Conservation (phyloP, 768 basidiomycete genomes). For the Trametes meyenii region DNA sequence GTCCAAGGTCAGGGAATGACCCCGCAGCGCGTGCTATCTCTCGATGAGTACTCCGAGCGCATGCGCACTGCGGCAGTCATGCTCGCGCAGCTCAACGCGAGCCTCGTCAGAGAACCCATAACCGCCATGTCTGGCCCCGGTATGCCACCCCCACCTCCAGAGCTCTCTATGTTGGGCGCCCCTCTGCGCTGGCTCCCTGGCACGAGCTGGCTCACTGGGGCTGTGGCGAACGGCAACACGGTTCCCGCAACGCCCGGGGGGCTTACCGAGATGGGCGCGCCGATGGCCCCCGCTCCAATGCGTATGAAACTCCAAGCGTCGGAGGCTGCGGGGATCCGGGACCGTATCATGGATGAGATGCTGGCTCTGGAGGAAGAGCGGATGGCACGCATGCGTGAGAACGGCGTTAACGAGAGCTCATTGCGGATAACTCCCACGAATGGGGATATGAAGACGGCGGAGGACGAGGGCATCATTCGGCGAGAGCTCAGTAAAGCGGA, state of each 20-base stretch:
- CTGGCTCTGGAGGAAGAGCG: constrained; percentile 93
- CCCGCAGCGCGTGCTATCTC: constrained; percentile 51
- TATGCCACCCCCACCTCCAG: constrained; percentile 18
- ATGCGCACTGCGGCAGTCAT: constrained; percentile 99
- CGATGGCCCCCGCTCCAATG: constrained; percentile 18
- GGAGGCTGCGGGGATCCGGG: constrained; percentile 89
- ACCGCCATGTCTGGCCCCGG: constrained; percentile 28
- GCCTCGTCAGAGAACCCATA: constrained; percentile 59
- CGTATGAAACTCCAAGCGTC: constrained; percentile 77
- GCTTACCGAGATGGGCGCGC: constrained; percentile 3
- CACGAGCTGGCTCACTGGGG: constrained; percentile 31
- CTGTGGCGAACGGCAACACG: constrained; percentile 24
- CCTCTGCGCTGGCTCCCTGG: constrained; percentile 36
- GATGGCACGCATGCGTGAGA: constrained; percentile 88
- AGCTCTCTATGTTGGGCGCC: constrained; percentile 22
- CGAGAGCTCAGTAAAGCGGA: constrained; percentile 93
- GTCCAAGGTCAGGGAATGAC: constrained; percentile 1
- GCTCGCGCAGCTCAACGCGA: constrained; percentile 94
- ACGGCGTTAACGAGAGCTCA: constrained; percentile 66
- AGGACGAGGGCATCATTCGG: constrained; percentile 93
- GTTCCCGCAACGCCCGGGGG: constrained; percentile 2
- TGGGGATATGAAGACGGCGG: constrained; percentile 64
- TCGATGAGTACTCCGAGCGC: constrained; percentile 97
- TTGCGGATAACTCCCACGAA: constrained; percentile 49
- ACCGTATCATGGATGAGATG: constrained; percentile 99